Conservation (phyloP, 176 grass and related monocot genomes). For the Carex littledalei region DNA sequence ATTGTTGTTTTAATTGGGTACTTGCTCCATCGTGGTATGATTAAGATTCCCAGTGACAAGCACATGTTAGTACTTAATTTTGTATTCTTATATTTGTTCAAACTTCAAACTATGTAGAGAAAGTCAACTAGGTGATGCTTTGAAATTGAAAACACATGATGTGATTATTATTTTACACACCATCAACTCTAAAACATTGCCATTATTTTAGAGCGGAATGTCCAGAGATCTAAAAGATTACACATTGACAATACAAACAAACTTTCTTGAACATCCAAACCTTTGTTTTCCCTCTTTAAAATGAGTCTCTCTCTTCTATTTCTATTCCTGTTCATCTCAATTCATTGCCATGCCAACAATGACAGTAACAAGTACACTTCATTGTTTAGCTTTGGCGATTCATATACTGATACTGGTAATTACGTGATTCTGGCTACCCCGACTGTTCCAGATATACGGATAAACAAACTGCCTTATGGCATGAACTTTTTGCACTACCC, state of each 20-base stretch:
- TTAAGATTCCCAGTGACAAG: background rate
- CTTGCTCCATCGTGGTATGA: too few relatives aligned
- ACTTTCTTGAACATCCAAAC: background rate
- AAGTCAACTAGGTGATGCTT: slow-evolving; percentile 15
- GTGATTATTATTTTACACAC: background rate
- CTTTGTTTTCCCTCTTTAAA: slow-evolving; percentile 6
- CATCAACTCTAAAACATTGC: background rate
- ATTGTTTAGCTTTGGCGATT: slow-evolving; percentile 20
- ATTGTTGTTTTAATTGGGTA: background rate
- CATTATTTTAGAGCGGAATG: background rate
- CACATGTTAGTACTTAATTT: background rate
- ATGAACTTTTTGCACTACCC: slow-evolving; percentile 15
- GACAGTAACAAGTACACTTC: slow-evolving; percentile 13
- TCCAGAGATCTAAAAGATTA: background rate
- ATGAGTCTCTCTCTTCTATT: background rate
- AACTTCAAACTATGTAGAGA: background rate
- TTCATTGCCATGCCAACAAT: background rate
- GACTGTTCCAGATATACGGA: background rate
- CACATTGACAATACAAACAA: background rate
- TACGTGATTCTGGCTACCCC: background rate
- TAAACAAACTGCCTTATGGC: slow-evolving; percentile 6
- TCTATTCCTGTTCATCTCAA: slow-evolving; percentile 4
- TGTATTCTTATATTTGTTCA: background rate
- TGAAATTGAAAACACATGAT: slow-evolving; percentile 10
- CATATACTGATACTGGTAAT: slow-evolving; percentile 27